Base-by-base conservation (phyloP, 2,329 filamentous ascomycete species). In the Cladosporium sp. region DNA sequence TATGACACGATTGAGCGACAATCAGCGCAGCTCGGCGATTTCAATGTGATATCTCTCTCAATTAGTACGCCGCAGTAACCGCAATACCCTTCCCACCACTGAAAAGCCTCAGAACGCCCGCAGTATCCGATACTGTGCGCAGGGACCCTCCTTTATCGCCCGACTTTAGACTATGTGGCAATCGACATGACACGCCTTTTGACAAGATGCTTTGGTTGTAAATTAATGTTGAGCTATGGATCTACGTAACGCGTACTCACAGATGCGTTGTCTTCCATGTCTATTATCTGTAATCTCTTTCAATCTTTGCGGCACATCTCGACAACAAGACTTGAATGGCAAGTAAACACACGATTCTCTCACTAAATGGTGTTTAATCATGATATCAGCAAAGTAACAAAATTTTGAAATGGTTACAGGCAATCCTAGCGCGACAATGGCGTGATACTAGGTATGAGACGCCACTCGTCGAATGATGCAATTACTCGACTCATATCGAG, bases 1-100 rank as follows among this genome's bases (percentile, higher is more conserved):
- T 57, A 57, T 57, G 28, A 57, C 54, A 34, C 51, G 54, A 57
- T 26, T 11, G 54, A 57, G 23, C 21, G 13, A 36, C 54, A 57
- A 57, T 57, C 54, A 57, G 54, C 54, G 54, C 54, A 23, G 23
- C n/a, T 39, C 54, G 54, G 54, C 54, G 28, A 36, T 57, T 57
- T 57, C 32, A 39, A 25, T 39, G 28, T 54, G 23, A 16, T 62
- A 39, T 53, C 59, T 34, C 8, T 36, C 36, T 46, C 21, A 48
- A 26, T 23, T 25, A 58, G 56, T 43, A 10, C 58, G 34, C 60
- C 60, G 60, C 60, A 56, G 36, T 43, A 63, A n/a, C 49, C 60
- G 60, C 49, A 54, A 28, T 61, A 34, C n/a, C 39, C 60, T 43
- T 63, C 49, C 60, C 51, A 56, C 51, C 51, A 30, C 25, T 56